Percentiles rank a stretch among this genome's conserved stretches.
phyloP scores from a whole-genome alignment of 2,329 filamentous ascomycete genomes.

The Ophiostoma tasmaniense region DNA sequence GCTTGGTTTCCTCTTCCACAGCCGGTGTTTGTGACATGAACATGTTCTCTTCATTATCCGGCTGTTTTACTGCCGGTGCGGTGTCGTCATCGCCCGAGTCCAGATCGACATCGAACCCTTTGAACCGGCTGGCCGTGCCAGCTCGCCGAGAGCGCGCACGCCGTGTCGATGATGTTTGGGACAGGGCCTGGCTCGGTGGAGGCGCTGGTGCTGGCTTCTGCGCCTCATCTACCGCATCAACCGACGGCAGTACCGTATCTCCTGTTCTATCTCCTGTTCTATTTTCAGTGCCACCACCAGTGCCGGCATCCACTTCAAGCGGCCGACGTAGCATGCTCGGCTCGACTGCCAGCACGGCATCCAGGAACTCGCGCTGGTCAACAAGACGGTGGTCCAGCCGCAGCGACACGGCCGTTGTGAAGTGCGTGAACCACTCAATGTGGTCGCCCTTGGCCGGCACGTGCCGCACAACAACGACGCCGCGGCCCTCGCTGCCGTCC shows the following conservation, averaged over 20 bases:
- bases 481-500: constrained; percentile 54
- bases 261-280: no score
- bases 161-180: constrained; percentile 18
- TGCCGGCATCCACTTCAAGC: constrained; percentile 47
- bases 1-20: constrained; percentile 19
- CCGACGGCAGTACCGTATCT: not conserved
- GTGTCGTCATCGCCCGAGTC: constrained; percentile 30
- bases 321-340: constrained; percentile 61
- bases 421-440: constrained; percentile 58
- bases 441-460: constrained; percentile 48
- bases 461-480: constrained; percentile 71
- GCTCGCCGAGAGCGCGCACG: constrained; percentile 15
- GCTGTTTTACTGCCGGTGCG: not conserved
- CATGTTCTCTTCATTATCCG: constrained; percentile 8
- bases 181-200: constrained; percentile 23
- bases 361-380: constrained; percentile 84
- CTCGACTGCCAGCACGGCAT: constrained; percentile 78
- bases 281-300: no score
- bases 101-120: constrained; percentile 54
- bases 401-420: constrained; percentile 61
- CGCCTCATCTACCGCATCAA: not conserved
- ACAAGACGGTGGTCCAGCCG: constrained; percentile 73
- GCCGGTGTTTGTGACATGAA: constrained; percentile 10
- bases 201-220: not conserved
- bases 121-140: constrained; percentile 48